phyloP scores from a whole-genome alignment of 495 filamentous ascomycete genomes.

The Chaetomium fimeti region DNA sequence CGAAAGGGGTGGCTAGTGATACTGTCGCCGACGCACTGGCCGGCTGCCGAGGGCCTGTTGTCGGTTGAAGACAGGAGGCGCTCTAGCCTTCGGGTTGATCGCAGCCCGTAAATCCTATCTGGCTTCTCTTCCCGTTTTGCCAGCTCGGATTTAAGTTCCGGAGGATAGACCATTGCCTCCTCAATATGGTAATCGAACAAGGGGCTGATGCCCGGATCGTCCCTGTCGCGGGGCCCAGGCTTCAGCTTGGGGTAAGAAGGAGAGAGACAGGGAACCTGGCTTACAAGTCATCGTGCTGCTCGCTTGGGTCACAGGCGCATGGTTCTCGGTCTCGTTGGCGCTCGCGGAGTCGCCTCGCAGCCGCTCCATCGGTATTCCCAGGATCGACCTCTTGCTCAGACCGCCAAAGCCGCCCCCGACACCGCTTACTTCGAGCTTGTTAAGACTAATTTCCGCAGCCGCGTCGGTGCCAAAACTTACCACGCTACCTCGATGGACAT shows the following conservation, averaged over 20 bases:
- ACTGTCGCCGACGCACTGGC: not conserved
- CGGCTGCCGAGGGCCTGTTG: not conserved
- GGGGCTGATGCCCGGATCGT: not conserved
- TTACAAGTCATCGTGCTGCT: not conserved
- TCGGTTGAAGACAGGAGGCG: not conserved
- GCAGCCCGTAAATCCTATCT: not conserved
- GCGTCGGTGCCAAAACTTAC: not conserved
- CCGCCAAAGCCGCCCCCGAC: constrained; percentile 3
- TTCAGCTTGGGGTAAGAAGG: not conserved
- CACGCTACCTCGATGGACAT: constrained; percentile 2
- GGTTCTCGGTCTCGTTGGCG: not conserved
- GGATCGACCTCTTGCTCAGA: constrained; percentile 1
- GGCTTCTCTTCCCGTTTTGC: not conserved
- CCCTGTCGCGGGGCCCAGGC: not conserved
- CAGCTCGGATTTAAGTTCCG: not conserved
- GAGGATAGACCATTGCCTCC: not conserved
- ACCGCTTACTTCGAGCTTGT: not conserved
- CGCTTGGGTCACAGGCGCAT: not conserved
- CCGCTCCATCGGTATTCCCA: not conserved
- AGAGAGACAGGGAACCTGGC: not conserved
- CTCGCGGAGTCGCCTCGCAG: not conserved
- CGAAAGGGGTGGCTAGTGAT: not conserved
- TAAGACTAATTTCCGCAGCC: no score
- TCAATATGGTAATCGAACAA: not conserved
- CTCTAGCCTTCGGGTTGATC: not conserved